phyloP scores from a whole-genome alignment of 331 rosid genomes.

The Acacia pycnantha region DNA sequence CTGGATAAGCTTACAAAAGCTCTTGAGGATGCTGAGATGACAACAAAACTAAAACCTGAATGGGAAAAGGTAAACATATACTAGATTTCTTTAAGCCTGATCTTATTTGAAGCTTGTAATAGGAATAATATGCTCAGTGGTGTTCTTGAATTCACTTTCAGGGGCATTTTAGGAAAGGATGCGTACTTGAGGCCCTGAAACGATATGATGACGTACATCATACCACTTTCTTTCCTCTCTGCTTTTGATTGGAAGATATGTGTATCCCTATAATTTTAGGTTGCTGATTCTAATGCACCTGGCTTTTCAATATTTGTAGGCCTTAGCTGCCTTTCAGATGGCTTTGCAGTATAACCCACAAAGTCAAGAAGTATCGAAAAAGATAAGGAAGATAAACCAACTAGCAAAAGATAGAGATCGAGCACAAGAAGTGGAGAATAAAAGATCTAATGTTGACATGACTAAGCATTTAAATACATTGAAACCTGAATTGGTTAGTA shows the following conservation, averaged over 20 bases:
- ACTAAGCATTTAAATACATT: slow-evolving; percentile 68
- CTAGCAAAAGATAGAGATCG: slow-evolving; percentile 69
- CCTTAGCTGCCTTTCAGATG: slow-evolving; percentile 74
- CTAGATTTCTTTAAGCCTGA: neutral
- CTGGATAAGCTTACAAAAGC: slow-evolving; percentile 93
- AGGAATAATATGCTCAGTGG: slow-evolving; percentile 6
- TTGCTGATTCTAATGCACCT: slow-evolving; percentile 31
- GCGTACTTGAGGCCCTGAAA: slow-evolving; percentile 93
- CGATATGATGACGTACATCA: slow-evolving; percentile 76
- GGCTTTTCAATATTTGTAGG: slow-evolving; percentile 50
- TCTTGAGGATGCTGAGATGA: slow-evolving; percentile 92
- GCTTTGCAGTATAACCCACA: slow-evolving; percentile 78
- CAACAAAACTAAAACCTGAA: slow-evolving; percentile 78
- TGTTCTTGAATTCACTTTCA: slow-evolving; percentile 42
- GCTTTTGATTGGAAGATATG: slow-evolving; percentile 6
- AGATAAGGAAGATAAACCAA: slow-evolving; percentile 81
- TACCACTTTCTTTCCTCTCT: slow-evolving; percentile 22
- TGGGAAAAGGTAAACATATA: slow-evolving; percentile 82
- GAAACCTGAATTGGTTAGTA: slow-evolving; percentile 85
- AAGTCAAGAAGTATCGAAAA: slow-evolving; percentile 86
- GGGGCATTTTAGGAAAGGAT: slow-evolving; percentile 97
- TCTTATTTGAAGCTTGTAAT: slow-evolving; percentile 14
- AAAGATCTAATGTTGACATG: slow-evolving; percentile 85
- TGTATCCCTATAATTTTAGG: neutral
- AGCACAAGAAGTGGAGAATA: slow-evolving; percentile 77